phyloP scores from a whole-genome alignment of 352 stramenopile species.

The Globisporangium polare region DNA sequence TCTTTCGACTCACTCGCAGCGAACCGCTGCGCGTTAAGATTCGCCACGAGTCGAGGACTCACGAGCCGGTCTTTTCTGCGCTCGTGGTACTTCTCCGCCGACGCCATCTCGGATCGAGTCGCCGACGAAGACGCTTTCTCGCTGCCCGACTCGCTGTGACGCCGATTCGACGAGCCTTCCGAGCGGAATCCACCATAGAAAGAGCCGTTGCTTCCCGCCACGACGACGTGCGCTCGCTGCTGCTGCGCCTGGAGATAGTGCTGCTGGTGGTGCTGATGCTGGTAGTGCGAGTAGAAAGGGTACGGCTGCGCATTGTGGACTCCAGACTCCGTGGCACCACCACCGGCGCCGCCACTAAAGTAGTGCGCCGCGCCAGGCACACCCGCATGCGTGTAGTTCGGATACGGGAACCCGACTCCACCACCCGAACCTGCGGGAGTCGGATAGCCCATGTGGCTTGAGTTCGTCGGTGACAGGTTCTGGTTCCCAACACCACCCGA shows the following conservation, averaged over 20 bases:
- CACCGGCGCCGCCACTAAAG: conserved; percentile 7
- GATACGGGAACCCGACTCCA: conserved; percentile 15
- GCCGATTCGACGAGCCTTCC: conserved; percentile 37
- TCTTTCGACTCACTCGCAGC: conserved; percentile 17
- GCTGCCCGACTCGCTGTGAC: conserved; percentile 69
- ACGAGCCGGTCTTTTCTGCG: conserved; percentile 25
- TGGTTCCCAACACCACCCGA: conserved; percentile 5
- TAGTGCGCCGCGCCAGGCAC: conserved; percentile 16
- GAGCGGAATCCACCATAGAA: conserved; percentile 6
- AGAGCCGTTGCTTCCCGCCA: conserved; percentile 1
- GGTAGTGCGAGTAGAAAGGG: conserved; percentile 22
- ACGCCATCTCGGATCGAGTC: conserved; percentile 47
- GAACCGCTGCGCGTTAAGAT: conserved; percentile 18
- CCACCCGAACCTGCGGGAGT: conserved; percentile 1
- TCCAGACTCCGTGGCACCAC: conserved; percentile 5
- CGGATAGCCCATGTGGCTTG: conserved; percentile 19
- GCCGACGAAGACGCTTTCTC: conserved; percentile 46
- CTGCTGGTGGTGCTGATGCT: conserved; percentile 22
- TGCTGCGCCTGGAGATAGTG: conserved; percentile 27
- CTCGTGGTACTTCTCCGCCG: conserved; percentile 45
- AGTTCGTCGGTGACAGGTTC: conserved; percentile 14
- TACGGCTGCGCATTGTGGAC: conserved; percentile 11
- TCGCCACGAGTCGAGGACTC: conserved; percentile 44
- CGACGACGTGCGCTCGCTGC: conserved; percentile 18
- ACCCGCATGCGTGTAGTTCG: conserved; percentile 16